Percentiles rank a stretch among this genome's conserved stretches.
Evolutionary conservation across 169 alveolate species (phyloP).

Genomic region (Plasmodium gaboni): DNA sequence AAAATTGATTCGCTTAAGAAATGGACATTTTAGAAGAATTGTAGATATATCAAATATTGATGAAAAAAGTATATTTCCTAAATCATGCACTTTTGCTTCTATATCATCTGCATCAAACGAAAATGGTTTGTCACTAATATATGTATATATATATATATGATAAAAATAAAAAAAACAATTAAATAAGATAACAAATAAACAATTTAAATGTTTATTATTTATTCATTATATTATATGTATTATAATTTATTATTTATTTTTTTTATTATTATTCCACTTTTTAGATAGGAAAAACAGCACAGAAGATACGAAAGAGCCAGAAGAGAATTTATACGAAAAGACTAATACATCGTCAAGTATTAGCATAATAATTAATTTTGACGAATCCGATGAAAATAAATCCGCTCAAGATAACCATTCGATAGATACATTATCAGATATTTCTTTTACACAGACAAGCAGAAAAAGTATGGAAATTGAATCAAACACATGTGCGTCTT

Average conservation of each 20-base stretch:
- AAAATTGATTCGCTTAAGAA: conserved; percentile 37
- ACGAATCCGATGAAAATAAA: not conserved
- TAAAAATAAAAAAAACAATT: not conserved
- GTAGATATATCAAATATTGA: conserved; percentile 35
- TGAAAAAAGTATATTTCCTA: conserved; percentile 4
- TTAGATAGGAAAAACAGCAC: too few species aligned
- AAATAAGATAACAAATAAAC: too few species aligned
- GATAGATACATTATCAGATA: not conserved
- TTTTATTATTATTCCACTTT: not conserved
- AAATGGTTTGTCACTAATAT: not conserved
- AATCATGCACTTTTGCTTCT: conserved; percentile 15
- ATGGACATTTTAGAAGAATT: conserved; percentile 65
- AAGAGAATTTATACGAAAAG: not conserved
- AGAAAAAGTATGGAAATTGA: conserved; percentile 1
- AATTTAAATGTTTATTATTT: not conserved
- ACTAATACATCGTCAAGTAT: not conserved
- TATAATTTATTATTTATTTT: not conserved
- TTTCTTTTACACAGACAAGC: conserved; percentile 11
- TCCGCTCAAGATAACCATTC: not conserved
- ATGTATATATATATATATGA: not conserved
- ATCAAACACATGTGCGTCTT: not conserved
- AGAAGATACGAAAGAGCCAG: not conserved
- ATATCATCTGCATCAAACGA: conserved; percentile 14
- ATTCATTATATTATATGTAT: too few species aligned
- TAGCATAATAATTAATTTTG: not conserved